Evolutionary conservation across 2,329 filamentous ascomycete species (phyloP), one percentile per base, ranked within the genome.

Genomic region (Phaeosphaeria sp.): DNA sequence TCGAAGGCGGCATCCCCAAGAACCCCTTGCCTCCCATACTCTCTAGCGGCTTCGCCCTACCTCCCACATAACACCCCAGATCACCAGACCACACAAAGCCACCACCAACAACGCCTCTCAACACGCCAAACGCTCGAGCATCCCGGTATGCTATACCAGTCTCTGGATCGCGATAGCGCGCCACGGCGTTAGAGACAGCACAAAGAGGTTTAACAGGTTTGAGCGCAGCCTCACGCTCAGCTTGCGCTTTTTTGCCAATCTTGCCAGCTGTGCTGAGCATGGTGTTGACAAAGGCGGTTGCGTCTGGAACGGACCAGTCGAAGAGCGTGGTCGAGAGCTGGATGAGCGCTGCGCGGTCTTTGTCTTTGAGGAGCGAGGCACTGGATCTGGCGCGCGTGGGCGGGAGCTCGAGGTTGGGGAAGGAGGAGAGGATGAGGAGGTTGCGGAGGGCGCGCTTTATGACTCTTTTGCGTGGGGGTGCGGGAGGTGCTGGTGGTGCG

Each of bases 101-200:
- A 44, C 92, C 90, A 1, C 82, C 85, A 51, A 87, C 79, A 15
- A 96, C 83, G 54, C 89, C 87, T 69, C 91, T 89, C 46, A 98
- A 90, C 75, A 96, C 89, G 67, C 87, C 87, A 78, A 93, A 97
- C 0, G 93, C 93, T 61, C 89, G 86, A 44, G 87, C 82, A 73
- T 94, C 94, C 62, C 87, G 85, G 77, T 94, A 99, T 0, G 89
- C 87, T 17, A 98, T 83, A 0, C 91, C 91, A 0, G 94, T 98
- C 65, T 86, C 85, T 0, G 93, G 92, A 75, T 99, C 95, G 22
- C 89, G 86, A 77, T 96, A 98, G 53, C 87, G 87, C 13, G 94
- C 95, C 4, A 89, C 87, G 52, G 89, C 86, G 69, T 89, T 90
- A 1, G 92, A 97, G 72, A 98, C 93, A 49, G 89, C 89, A 76